These are phyloP conservation scores for Saccharomycopsis malanga DNA, from an alignment of 805 yeast species.

Conservation along the genomic window DNA sequence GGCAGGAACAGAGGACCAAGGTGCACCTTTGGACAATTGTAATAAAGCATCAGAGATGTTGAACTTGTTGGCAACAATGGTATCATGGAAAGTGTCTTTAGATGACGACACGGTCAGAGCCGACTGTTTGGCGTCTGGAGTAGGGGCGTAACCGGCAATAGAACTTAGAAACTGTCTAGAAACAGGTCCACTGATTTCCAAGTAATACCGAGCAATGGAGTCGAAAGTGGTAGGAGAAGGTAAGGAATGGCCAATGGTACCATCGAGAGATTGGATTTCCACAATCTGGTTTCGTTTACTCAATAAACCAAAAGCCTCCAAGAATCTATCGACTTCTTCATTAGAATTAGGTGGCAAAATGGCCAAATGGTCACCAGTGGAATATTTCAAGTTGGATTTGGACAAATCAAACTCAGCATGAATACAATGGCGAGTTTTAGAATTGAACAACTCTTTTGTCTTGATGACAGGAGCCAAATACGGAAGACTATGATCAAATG, in stretches of 20 bases:
- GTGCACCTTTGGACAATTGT: slow-evolving; percentile 48
- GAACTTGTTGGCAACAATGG: slow-evolving; percentile 52
- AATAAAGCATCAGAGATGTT: slow-evolving; percentile 73
- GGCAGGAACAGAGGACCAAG: slow-evolving; percentile 81
- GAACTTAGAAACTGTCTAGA: slow-evolving; percentile 79
- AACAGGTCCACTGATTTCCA: slow-evolving; percentile 88
- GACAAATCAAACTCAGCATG: slow-evolving; percentile 86
- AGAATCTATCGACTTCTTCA: slow-evolving; percentile 62
- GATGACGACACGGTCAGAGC: slow-evolving; percentile 53
- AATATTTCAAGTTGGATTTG: slow-evolving; percentile 65
- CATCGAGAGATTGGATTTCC: slow-evolving; percentile 62
- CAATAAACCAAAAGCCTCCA: slow-evolving; percentile 53
- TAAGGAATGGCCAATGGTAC: slow-evolving; percentile 43
- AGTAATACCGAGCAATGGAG: slow-evolving; percentile 73
- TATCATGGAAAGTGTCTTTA: slow-evolving; percentile 59
- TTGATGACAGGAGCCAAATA: slow-evolving; percentile 59
- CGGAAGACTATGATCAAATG: slow-evolving; percentile 78
- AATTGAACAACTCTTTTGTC: slow-evolving; percentile 65
- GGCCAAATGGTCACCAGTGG: slow-evolving; percentile 95
- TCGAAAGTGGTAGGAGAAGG: slow-evolving; percentile 86
- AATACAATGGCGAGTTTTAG: slow-evolving; percentile 66
- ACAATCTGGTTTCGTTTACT: slow-evolving; percentile 50
- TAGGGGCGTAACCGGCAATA: slow-evolving; percentile 78
- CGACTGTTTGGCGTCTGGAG: slow-evolving; percentile 43
- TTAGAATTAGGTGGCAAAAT: slow-evolving; percentile 88